Base-by-base conservation (phyloP, 2,329 filamentous ascomycete species). In the Juglanconis juglandina region DNA sequence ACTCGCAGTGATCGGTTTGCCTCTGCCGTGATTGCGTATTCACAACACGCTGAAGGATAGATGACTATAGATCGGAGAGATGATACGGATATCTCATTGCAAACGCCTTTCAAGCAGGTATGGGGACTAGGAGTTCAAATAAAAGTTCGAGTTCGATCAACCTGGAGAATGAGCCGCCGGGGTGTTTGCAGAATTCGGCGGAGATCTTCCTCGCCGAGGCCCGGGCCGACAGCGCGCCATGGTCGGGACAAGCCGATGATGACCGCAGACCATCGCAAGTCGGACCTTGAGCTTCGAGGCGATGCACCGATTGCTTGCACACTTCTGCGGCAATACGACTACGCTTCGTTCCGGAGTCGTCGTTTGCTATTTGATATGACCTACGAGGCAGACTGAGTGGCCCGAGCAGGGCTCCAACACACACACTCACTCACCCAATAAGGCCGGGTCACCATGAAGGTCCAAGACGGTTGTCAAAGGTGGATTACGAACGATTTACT, bases 401-500 rank as follows among this genome's bases (percentile, higher is more conserved):
- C 24, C 24, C 24, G 24, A 24, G 2, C 24, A 24, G 24, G 24
- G 24, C 24, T 24, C 24, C 24, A 24, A 24, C 24, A 2, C 2
- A 24, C 24, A 24, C 24, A 24, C n/a, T n/a, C 24, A 24, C 24
- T 24, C 24, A 24, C 24, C 24, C 24, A 24, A 24, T 24, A 24
- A 24, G 24, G 11, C 37, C 37, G 37, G 37, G 37, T 8, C 37
- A 14, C 39, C 39, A 42, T 13, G 39, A 42, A 42, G 39, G 37
- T 10, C 39, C 39, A 42, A 10, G n/a, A 47, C 14, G 5, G 5
- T 3, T 30, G 17, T 17, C 35, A 17, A 17, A 32, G 41, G 17
- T 30, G 49, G 5, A 46, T 24, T 56, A 60, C 50, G 47, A 33
- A 53, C 53, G 52, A 47, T 35, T 60, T 35, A 42, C 46, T 51